Evolutionary conservation across 768 basidiomycete genomes (phyloP), one percentile per base, ranked within the genome.

Genomic region (Russula griseocarnosa): DNA sequence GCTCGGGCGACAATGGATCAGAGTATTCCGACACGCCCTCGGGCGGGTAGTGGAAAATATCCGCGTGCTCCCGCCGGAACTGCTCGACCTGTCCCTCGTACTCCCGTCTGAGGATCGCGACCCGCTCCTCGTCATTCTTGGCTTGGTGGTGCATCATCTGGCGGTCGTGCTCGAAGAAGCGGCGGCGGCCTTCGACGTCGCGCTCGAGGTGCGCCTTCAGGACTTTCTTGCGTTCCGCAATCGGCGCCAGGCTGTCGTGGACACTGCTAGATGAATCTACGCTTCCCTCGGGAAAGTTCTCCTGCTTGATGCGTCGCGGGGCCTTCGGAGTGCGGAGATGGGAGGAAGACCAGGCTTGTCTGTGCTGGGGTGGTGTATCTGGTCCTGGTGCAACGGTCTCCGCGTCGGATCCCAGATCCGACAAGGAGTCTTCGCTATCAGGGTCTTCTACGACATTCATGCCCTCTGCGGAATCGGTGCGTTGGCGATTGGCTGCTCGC

Each of bases 161-260:
- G 47, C 11, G 54, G 14, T 30, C 46, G 38, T 14, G n/a, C 47
- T 57, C 47, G 11, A 24, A n/a, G n/a, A 47, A n/a, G 36, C 1
- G 46, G 2, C 46, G 54, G 2, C 47, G 54, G 18, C 11, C 26
- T 22, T 56, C 46, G 6, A 28, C 24, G 52, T 20, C n/a, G n/a
- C 32, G 28, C 8, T 50, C 16, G 13, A 50, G 20, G 16, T 32
- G 24, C n/a, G 9, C 20, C 38, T 24, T 49, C 40, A 24, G 40
- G 24, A 40, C 49, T n/a, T 47, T n/a, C 5, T 24, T 57, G 55
- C 49, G 55, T 38, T 51, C 50, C 16, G 28, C 40, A 24, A 63
- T 14, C 16, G 16, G 20, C 3, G 62, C 62, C 62, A 63, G 40
- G 5, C 55, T 63, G 49, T 63, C 62, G 1, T 36, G 34, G 9